Evolutionary conservation across 257 asterid genomes (phyloP).

Genomic region (Leonotis leonurus): DNA sequence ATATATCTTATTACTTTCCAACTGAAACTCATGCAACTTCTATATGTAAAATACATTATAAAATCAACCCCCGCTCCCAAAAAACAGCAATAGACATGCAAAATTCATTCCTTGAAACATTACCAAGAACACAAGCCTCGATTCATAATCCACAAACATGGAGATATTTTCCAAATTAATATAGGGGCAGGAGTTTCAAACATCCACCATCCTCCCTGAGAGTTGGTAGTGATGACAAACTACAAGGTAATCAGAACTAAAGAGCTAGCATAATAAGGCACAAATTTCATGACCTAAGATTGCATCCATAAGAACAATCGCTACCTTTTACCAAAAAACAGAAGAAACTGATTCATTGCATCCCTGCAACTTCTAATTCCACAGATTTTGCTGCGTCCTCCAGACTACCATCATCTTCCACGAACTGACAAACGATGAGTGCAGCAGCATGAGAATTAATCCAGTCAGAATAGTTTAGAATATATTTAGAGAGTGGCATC

Average conservation of each 20-base stretch:
- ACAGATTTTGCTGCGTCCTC: background rate
- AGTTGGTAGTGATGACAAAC: conserved; percentile 13
- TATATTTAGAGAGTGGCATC: background rate
- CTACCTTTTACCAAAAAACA: conserved; percentile 9
- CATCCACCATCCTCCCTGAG: background rate
- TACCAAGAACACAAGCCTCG: background rate
- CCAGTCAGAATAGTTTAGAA: background rate
- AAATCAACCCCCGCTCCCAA: no score
- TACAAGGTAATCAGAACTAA: no score
- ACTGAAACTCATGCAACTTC: no score
- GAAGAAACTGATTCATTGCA: conserved; percentile 1
- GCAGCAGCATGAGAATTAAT: background rate
- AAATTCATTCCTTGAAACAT: background rate
- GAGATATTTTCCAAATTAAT: background rate
- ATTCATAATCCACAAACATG: background rate
- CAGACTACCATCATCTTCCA: conserved; percentile 13
- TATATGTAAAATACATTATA: no score
- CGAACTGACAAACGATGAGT: background rate
- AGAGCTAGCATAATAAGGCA: no score
- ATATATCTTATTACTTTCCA: no score
- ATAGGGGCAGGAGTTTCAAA: background rate
- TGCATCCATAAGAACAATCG: background rate
- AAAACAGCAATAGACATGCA: background rate
- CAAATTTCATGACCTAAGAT: background rate
- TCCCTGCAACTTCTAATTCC: conserved; percentile 11